Evolutionary conservation across 2,329 filamentous ascomycete genomes (phyloP).

Genomic region (Beauveria scarabaeidicola): DNA sequence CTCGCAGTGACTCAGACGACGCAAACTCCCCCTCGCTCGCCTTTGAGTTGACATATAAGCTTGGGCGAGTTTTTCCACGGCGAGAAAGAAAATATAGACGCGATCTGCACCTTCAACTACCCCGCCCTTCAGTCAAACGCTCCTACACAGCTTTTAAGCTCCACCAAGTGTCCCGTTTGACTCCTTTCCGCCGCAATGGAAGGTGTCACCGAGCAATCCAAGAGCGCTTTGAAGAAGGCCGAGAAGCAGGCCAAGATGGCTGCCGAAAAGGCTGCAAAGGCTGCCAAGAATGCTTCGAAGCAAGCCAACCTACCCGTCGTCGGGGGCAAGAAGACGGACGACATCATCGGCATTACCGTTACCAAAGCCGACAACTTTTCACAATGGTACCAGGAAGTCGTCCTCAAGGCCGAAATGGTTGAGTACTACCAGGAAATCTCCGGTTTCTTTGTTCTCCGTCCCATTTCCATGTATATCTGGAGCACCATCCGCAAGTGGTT

Average conservation of each 20-base stretch:
- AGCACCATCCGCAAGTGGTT: slow-evolving; percentile 59
- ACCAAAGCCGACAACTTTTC: slow-evolving; percentile 81
- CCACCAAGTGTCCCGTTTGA: slow-evolving; percentile 6
- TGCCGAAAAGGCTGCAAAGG: slow-evolving; percentile 54
- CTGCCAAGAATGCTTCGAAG: slow-evolving; percentile 42
- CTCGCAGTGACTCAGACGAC: slow-evolving; percentile 6
- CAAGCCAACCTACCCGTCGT: slow-evolving; percentile 37
- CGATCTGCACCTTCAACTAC: background rate
- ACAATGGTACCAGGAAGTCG: slow-evolving; percentile 95
- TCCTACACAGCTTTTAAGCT: background rate
- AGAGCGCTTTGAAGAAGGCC: slow-evolving; percentile 58
- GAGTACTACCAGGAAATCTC: slow-evolving; percentile 93
- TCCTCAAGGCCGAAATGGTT: slow-evolving; percentile 94
- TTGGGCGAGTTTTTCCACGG: background rate
- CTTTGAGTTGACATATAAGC: background rate
- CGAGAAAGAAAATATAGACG: background rate
- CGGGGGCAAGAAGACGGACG: slow-evolving; percentile 52
- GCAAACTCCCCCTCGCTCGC: background rate
- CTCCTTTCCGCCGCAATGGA: slow-evolving; percentile 20
- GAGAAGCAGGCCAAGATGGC: slow-evolving; percentile 55
- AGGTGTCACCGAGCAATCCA: slow-evolving; percentile 37
- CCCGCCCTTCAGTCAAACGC: background rate
- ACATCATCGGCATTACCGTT: slow-evolving; percentile 81
- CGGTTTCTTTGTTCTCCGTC: slow-evolving; percentile 91
- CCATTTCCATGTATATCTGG: slow-evolving; percentile 59